Evolutionary conservation across 139 green algal species (phyloP).

Genomic region (Pleodorina starrii): DNA sequence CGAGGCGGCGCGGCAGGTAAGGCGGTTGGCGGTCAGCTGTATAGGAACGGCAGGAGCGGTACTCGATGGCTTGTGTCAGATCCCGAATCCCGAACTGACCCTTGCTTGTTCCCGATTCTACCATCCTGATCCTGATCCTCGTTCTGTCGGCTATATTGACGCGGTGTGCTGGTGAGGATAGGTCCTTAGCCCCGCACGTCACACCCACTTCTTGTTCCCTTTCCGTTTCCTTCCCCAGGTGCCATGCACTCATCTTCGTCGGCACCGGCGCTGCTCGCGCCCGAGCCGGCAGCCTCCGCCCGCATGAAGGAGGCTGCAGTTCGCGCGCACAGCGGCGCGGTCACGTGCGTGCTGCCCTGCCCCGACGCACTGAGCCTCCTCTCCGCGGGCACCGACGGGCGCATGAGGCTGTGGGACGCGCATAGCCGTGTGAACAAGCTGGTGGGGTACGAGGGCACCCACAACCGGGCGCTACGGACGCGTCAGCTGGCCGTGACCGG

Average conservation of each 20-base stretch:
- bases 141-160: too few species aligned
- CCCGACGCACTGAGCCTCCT: constrained; percentile 79
- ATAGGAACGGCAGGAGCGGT: not conserved
- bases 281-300: not conserved
- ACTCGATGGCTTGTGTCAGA: too few species aligned
- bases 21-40: not conserved
- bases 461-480: constrained; percentile 69
- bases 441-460: constrained; percentile 76
- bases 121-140: too few species aligned
- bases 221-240: constrained; percentile 15
- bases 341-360: constrained; percentile 73
- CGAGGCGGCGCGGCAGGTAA: not conserved
- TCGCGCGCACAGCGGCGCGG: constrained; percentile 55
- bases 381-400: constrained; percentile 82
- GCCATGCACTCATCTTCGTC: not conserved
- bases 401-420: constrained; percentile 87
- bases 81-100: too few species aligned
- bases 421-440: constrained; percentile 68
- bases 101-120: too few species aligned
- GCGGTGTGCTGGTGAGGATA: too few species aligned
- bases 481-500: constrained; percentile 75
- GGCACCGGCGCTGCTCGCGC: not conserved
- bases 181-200: too few species aligned
- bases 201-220: too few species aligned
- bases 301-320: constrained; percentile 40